A percentile compares a stretch with the other conserved stretches of the same genome.
These are phyloP conservation scores for Penicillium sp. DNA, from an alignment of 2,329 filamentous ascomycete genomes.

Conservation along the genomic window DNA sequence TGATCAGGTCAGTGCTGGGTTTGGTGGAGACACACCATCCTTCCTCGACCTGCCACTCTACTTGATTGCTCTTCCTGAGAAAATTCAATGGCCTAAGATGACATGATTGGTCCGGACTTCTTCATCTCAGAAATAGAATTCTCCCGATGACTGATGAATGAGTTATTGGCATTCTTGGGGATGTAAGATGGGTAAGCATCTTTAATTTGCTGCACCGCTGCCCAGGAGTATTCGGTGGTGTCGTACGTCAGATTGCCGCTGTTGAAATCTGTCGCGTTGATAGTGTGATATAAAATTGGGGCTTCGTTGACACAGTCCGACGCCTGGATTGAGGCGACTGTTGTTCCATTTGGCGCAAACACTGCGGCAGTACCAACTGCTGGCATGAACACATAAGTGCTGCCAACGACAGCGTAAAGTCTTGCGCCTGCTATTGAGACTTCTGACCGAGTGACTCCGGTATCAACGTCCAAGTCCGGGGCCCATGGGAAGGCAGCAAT, in stretches of 20 bases:
- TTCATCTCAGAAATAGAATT: background rate
- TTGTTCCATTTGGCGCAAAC: background rate
- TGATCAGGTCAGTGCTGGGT: too few relatives aligned
- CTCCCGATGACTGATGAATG: background rate
- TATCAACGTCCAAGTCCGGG: background rate
- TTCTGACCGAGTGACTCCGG: background rate
- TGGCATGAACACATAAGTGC: background rate
- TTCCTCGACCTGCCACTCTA: too few relatives aligned
- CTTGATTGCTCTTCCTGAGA: background rate
- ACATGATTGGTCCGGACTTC: background rate
- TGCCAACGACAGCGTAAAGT: background rate
- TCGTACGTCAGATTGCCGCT: background rate
- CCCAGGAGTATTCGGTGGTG: background rate
- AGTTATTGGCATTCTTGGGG: background rate
- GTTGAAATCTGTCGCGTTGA: background rate
- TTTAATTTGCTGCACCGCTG: background rate
- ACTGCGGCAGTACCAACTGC: background rate
- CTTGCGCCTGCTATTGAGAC: background rate
- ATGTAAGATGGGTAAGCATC: background rate
- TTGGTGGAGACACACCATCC: too few relatives aligned
- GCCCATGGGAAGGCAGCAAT: background rate
- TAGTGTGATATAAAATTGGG: background rate
- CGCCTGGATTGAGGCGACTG: background rate
- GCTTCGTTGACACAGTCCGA: background rate
- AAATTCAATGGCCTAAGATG: background rate